Conservation (phyloP, 805 yeast species). For the Cyberlindnera petersonii region DNA sequence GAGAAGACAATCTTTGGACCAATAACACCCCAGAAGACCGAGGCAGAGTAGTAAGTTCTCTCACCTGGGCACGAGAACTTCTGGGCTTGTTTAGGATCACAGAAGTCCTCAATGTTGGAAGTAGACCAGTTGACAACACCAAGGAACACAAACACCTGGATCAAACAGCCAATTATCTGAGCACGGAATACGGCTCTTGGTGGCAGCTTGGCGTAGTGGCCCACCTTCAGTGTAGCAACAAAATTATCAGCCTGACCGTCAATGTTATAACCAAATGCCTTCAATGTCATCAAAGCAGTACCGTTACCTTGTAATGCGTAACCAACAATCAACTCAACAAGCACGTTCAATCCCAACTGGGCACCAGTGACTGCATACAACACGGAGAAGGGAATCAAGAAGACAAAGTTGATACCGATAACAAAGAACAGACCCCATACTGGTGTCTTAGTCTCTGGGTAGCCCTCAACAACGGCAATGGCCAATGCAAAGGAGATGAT, state of each 20-base stretch:
- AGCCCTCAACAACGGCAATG: conserved; percentile 40
- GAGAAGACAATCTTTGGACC: conserved; percentile 55
- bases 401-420: conserved; percentile 45
- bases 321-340: conserved; percentile 55
- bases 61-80: conserved; percentile 40
- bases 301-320: conserved; percentile 51
- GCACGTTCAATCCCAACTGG: conserved; percentile 44
- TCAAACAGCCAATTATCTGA: conserved; percentile 33
- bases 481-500: conserved; percentile 42
- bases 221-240: conserved; percentile 39
- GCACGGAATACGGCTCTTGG: conserved; percentile 55
- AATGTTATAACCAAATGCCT: conserved; percentile 53
- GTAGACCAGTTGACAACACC: conserved; percentile 36
- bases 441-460: conserved; percentile 47
- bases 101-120: conserved; percentile 31
- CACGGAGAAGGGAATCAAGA: conserved; percentile 49
- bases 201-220: conserved; percentile 55
- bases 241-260: conserved; percentile 63
- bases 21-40: conserved; percentile 51
- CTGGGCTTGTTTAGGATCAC: conserved; percentile 33
- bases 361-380: conserved; percentile 47
- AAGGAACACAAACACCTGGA: conserved; percentile 29
- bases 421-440: conserved; percentile 58
- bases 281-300: conserved; percentile 47
- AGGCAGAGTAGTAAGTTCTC: conserved; percentile 37